Conservation (phyloP, 768 basidiomycete species). For the Holtermanniella nyarrowii region DNA sequence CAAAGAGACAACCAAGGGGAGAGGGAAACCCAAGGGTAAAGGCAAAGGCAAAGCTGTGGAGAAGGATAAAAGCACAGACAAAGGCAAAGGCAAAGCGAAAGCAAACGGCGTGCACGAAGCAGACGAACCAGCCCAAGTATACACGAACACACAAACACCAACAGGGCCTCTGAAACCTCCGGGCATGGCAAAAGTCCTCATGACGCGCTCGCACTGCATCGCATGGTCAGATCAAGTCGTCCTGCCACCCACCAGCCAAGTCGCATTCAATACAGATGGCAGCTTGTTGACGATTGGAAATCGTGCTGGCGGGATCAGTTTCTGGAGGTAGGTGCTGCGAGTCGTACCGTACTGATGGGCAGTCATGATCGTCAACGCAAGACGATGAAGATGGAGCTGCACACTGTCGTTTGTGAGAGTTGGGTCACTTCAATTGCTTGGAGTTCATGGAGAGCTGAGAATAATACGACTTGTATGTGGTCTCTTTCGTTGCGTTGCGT, state of each 20-base stretch:
- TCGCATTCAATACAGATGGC: slow-evolving; percentile 13
- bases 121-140: no score
- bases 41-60: no score
- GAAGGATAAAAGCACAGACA: no score
- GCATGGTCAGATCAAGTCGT: slow-evolving; percentile 15
- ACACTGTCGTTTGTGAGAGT: slow-evolving; percentile 1
- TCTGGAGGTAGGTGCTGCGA: slow-evolving; percentile 28
- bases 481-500: background rate
- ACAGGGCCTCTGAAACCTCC: background rate
- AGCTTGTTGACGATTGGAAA: slow-evolving; percentile 22
- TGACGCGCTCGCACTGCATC: slow-evolving; percentile 14
- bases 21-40: no score
- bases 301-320: slow-evolving; percentile 14
- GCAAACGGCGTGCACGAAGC: background rate
- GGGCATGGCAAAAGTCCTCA: slow-evolving; percentile 14
- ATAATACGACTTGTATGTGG: slow-evolving; percentile 13
- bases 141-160: background rate
- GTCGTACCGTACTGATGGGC: no score
- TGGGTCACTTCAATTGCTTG: slow-evolving; percentile 21
- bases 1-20: no score
- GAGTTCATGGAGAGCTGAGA: slow-evolving; percentile 13
- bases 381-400: slow-evolving; percentile 4
- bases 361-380: no score
- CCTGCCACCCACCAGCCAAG: slow-evolving; percentile 1
- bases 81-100: background rate